Evolutionary conservation across 2,329 filamentous ascomycete genomes (phyloP).

Genomic region (Fusarium graminum): DNA sequence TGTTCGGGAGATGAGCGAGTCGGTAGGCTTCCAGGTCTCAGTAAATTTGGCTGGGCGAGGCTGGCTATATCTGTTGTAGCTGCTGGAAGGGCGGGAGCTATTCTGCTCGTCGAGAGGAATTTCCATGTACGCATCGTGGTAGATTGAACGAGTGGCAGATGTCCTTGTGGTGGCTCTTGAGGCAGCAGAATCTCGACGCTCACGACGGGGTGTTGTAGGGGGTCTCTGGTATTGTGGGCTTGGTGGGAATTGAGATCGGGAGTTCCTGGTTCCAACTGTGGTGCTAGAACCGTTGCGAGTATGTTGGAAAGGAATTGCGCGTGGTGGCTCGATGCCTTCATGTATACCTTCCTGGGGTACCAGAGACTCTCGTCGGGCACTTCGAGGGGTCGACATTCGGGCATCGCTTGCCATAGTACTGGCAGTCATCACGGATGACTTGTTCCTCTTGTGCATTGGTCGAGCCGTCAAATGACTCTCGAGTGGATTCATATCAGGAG

Average conservation of each 20-base stretch:
- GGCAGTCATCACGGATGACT: constrained; percentile 65
- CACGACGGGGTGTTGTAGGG: constrained; percentile 59
- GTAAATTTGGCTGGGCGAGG: constrained; percentile 62
- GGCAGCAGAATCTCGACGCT: constrained; percentile 59
- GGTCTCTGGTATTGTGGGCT: constrained; percentile 66
- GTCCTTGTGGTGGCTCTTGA: constrained; percentile 62
- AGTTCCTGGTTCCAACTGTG: constrained; percentile 66
- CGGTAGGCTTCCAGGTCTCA: constrained; percentile 67
- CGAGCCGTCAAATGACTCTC: constrained; percentile 86
- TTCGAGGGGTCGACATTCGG: constrained; percentile 65
- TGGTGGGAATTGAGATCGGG: constrained; percentile 66
- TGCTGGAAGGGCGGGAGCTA: constrained; percentile 47
- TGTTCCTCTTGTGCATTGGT: constrained; percentile 79
- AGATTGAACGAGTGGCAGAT: constrained; percentile 56
- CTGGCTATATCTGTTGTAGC: constrained; percentile 47
- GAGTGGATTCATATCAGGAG: constrained; percentile 95
- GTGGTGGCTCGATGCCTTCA: constrained; percentile 62
- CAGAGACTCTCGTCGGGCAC: constrained; percentile 59
- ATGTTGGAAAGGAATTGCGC: constrained; percentile 81
- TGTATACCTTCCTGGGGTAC: constrained; percentile 61
- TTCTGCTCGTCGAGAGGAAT: constrained; percentile 60
- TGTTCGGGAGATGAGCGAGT: constrained; percentile 67
- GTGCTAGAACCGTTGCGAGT: constrained; percentile 75
- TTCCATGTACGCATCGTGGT: constrained; percentile 63
- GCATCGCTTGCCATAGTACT: constrained; percentile 67